phyloP scores from a whole-genome alignment of 164 flowering plant genomes.

The Echeveria elegans region DNA sequence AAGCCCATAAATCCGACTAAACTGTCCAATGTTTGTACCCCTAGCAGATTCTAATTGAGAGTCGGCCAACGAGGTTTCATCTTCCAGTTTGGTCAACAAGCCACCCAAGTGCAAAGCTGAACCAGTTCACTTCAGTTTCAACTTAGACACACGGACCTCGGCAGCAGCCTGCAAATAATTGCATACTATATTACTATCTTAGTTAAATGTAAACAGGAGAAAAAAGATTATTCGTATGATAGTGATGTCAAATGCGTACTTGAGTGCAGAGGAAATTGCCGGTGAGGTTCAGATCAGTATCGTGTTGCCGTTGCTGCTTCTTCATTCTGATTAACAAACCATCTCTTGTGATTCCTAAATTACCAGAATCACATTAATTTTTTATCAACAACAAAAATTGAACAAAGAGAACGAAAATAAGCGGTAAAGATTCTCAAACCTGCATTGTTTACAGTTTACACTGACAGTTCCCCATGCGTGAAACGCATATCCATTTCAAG shows the following conservation, averaged over 20 bases:
- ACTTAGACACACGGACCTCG: too few relatives aligned
- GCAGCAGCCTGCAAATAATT: slow-evolving; percentile 13
- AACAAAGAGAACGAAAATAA: background rate
- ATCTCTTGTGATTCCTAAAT: slow-evolving; percentile 19
- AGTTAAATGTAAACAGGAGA: background rate
- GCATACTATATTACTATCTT: background rate
- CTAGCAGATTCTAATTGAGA: too few relatives aligned
- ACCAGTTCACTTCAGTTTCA: too few relatives aligned
- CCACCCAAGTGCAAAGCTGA: too few relatives aligned
- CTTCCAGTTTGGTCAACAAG: too few relatives aligned
- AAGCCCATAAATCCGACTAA: too few relatives aligned
- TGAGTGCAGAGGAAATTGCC: slow-evolving; percentile 21
- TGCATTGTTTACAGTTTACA: slow-evolving; percentile 20
- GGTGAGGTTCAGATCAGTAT: slow-evolving; percentile 18
- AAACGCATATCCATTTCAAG: slow-evolving; percentile 12
- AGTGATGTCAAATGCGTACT: slow-evolving; percentile 3
- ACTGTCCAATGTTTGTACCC: too few relatives aligned
- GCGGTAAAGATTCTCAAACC: slow-evolving; percentile 9
- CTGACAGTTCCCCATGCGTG: slow-evolving; percentile 21
- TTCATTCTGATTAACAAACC: slow-evolving; percentile 21
- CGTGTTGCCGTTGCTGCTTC: slow-evolving; percentile 18
- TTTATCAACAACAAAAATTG: background rate
- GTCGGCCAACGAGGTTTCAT: too few relatives aligned
- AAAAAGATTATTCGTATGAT: background rate
- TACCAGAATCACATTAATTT: background rate